These are phyloP conservation scores for Coniochaeta sp. DNA, from an alignment of 2,329 filamentous ascomycete species.

Conservation along the genomic window DNA sequence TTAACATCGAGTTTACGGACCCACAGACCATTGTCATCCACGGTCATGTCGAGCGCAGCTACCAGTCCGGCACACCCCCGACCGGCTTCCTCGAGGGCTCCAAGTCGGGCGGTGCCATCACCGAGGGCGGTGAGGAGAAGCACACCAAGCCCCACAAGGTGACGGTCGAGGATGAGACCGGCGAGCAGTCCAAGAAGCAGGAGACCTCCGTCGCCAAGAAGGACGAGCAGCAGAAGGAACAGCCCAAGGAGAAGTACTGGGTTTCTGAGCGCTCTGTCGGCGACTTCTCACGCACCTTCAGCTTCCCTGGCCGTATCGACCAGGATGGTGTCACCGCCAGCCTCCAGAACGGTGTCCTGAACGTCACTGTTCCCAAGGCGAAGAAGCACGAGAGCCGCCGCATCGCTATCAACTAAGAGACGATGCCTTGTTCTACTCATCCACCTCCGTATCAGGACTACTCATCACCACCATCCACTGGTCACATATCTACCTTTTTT, in stretches of 20 bases:
- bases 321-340: slow-evolving; percentile 53
- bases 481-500: not conserved
- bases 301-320: slow-evolving; percentile 58
- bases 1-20: slow-evolving; percentile 74
- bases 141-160: slow-evolving; percentile 42
- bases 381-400: slow-evolving; percentile 50
- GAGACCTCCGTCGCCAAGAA: slow-evolving; percentile 18
- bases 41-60: slow-evolving; percentile 59
- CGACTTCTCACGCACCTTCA: slow-evolving; percentile 62
- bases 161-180: slow-evolving; percentile 57
- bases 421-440: not conserved
- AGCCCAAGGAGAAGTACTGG: slow-evolving; percentile 52
- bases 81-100: slow-evolving; percentile 39
- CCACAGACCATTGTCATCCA: slow-evolving; percentile 64
- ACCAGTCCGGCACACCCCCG: slow-evolving; percentile 46
- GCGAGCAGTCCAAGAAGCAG: slow-evolving; percentile 24
- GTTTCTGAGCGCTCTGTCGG: slow-evolving; percentile 58
- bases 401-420: slow-evolving; percentile 42
- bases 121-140: slow-evolving; percentile 26
- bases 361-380: slow-evolving; percentile 58
- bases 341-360: slow-evolving; percentile 60
- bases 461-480: not conserved
- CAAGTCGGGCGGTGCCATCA: slow-evolving; percentile 28
- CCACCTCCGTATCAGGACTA: not conserved
- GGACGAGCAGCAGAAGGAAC: slow-evolving; percentile 10